Evolutionary conservation across 1,139 yeast species (phyloP).

Genomic region (Sugiyamaella japonica): DNA sequence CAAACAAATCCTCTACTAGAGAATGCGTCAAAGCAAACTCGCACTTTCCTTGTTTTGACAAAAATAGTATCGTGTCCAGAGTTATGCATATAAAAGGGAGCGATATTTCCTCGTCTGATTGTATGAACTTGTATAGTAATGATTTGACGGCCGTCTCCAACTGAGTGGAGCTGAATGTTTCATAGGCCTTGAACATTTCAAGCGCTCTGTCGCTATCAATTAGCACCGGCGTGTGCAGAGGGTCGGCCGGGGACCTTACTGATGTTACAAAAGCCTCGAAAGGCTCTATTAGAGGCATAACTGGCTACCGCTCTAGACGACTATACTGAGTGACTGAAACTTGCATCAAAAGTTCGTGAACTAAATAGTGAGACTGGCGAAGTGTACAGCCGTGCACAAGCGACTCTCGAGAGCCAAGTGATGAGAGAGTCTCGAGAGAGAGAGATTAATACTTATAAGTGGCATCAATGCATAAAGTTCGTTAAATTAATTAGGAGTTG

Average conservation of each 20-base stretch:
- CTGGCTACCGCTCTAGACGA: neutral
- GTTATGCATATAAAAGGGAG: conserved; percentile 15
- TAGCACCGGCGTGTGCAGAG: neutral
- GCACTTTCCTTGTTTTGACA: conserved; percentile 25
- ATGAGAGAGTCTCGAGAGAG: too few species aligned
- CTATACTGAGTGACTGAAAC: neutral
- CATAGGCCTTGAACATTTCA: neutral
- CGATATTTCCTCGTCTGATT: conserved; percentile 3
- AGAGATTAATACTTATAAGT: too few species aligned
- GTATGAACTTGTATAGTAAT: conserved; percentile 10
- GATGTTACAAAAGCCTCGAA: conserved; percentile 8
- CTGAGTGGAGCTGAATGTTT: neutral
- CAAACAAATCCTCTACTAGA: conserved; percentile 42
- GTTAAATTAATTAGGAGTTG: conserved; percentile 8
- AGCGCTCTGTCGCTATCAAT: neutral
- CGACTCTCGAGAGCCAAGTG: too few species aligned
- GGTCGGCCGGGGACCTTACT: conserved; percentile 2
- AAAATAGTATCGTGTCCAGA: conserved; percentile 26
- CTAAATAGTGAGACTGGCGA: neutral
- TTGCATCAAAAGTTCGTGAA: neutral
- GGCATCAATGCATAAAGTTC: neutral
- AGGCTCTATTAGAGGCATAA: conserved; percentile 10
- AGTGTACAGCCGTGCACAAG: neutral
- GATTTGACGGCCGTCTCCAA: conserved; percentile 9
- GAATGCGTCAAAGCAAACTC: conserved; percentile 33